These are phyloP conservation scores for Blastobotrys raffinosifermentans DNA, from an alignment of 1,139 yeast species.

Conservation along the genomic window DNA sequence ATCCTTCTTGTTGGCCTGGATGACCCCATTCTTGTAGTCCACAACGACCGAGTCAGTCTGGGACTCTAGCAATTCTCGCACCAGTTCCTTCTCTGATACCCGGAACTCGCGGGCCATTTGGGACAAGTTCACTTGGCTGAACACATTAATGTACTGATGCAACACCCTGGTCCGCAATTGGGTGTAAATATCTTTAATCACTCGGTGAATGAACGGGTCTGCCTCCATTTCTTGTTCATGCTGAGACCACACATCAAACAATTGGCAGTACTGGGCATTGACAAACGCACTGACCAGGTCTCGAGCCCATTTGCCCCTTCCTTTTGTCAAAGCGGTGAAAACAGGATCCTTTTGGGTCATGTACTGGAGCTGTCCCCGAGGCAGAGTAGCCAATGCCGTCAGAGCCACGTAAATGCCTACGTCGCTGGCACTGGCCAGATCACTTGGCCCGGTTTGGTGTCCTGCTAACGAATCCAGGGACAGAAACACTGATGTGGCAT, in stretches of 20 bases:
- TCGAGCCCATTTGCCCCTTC: background rate
- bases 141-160: background rate
- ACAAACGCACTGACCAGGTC: background rate
- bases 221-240: background rate
- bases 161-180: background rate
- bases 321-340: background rate
- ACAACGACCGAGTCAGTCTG: background rate
- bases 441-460: background rate
- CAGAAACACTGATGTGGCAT: background rate
- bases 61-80: background rate
- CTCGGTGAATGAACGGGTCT: background rate
- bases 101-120: background rate
- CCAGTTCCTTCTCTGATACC: background rate
- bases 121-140: background rate
- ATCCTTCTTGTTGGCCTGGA: background rate
- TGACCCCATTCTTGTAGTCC: background rate
- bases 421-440: background rate
- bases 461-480: background rate
- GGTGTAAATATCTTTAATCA: background rate
- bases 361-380: background rate
- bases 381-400: background rate
- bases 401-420: background rate
- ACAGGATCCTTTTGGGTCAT: slow-evolving; percentile 1
- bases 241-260: background rate
- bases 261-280: background rate